These are phyloP conservation scores for Botryosphaeria dothidea DNA, from an alignment of 2,329 filamentous ascomycete species.

Conservation along the genomic window DNA sequence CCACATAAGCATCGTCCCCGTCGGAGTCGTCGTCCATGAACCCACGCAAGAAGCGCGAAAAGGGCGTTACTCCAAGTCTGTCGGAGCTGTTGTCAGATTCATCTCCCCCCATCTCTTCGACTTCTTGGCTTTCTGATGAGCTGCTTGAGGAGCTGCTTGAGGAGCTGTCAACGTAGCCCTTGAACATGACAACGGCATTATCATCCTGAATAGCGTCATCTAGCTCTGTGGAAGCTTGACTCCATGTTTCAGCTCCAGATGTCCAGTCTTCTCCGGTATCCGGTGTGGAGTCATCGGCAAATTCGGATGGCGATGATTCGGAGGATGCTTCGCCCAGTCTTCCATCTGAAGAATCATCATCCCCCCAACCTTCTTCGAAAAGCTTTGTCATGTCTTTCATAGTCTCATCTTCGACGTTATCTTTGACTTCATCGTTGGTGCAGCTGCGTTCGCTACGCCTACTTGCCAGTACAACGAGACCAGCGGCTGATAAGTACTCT, in stretches of 20 bases:
- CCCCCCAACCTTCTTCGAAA: neutral
- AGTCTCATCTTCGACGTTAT: neutral
- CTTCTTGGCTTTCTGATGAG: neutral
- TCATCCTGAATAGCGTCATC: neutral
- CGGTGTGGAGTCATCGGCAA: neutral
- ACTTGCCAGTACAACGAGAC: neutral
- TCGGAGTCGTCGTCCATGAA: neutral
- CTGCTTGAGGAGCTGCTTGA: neutral
- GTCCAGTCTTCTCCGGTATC: neutral
- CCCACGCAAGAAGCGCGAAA: neutral
- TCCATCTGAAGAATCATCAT: no score
- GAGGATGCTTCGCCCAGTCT: no score
- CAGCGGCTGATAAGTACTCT: neutral
- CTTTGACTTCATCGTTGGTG: no score
- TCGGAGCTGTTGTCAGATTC: neutral
- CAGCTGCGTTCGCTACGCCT: neutral
- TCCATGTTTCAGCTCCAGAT: constrained; percentile 1
- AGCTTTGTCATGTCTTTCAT: neutral
- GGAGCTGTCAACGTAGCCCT: neutral
- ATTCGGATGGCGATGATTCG: no score
- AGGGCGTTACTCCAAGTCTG: neutral
- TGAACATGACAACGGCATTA: neutral
- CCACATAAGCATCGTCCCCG: neutral
- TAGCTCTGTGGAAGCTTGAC: neutral
- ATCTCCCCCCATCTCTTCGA: neutral